phyloP scores from a whole-genome alignment of 495 filamentous ascomycete genomes.

The Choiromyces venosus region DNA sequence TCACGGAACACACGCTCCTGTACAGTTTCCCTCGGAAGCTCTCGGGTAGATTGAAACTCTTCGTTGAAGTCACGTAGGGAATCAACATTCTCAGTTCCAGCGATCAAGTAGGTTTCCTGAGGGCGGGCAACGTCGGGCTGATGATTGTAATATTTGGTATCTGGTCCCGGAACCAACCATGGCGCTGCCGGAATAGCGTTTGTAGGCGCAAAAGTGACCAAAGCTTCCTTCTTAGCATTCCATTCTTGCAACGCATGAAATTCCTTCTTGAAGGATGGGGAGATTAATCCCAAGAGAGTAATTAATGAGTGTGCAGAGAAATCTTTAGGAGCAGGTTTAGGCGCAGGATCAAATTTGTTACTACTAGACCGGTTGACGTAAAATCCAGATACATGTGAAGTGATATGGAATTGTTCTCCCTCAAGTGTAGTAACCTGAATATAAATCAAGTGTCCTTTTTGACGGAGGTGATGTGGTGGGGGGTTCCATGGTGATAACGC shows the following conservation, averaged over 20 bases:
- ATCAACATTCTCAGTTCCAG: conserved; percentile 86
- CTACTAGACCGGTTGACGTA: conserved; percentile 91
- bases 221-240: conserved; percentile 74
- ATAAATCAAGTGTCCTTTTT: conserved; percentile 91
- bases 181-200: conserved; percentile 88
- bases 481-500: conserved; percentile 93
- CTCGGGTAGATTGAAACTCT: conserved; percentile 93
- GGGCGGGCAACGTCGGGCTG: conserved; percentile 77
- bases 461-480: conserved; percentile 79
- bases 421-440: conserved; percentile 81
- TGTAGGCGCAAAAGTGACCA: conserved; percentile 89
- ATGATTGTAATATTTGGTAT: conserved; percentile 61
- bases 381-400: conserved; percentile 87
- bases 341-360: conserved; percentile 84
- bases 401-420: conserved; percentile 88
- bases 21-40: conserved; percentile 84
- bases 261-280: conserved; percentile 69
- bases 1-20: conserved; percentile 97
- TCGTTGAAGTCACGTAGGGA: conserved; percentile 98
- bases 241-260: conserved; percentile 72
- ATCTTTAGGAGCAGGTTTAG: conserved; percentile 62
- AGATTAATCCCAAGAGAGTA: conserved; percentile 67
- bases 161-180: conserved; percentile 73
- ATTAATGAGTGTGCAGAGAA: conserved; percentile 78
- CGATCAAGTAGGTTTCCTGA: conserved; percentile 85